A percentile compares a stretch with the other conserved stretches of the same genome.
Conservation (phyloP, 2,329 filamentous ascomycete genomes). For the Stagonosporopsis tanaceti region DNA sequence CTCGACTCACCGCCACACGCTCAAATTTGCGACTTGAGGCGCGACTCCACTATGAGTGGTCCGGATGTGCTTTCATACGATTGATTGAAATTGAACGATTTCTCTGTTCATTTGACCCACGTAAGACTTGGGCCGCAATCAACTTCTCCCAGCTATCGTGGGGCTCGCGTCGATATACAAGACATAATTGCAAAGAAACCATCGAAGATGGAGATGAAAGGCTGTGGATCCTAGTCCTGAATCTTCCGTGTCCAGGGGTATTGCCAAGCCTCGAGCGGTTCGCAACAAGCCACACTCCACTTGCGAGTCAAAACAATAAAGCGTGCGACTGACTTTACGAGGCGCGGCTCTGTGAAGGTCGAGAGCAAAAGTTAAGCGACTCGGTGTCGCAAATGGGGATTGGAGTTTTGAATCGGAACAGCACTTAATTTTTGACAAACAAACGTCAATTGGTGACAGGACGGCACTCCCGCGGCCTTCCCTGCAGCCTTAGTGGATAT, state of each 20-base stretch:
- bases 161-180: not conserved
- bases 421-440: conserved; percentile 10
- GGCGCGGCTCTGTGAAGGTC: conserved; percentile 18
- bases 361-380: conserved; percentile 8
- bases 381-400: conserved; percentile 7
- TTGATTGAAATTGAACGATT: conserved; percentile 15
- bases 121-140: conserved; percentile 20
- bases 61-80: conserved; percentile 19
- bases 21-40: conserved; percentile 22
- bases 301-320: conserved; percentile 20
- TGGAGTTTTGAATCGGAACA: conserved; percentile 9
- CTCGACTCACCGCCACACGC: conserved; percentile 33
- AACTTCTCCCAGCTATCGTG: conserved; percentile 20
- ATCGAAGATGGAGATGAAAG: conserved; percentile 18
- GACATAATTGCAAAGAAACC: conserved; percentile 1
- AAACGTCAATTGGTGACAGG: not conserved
- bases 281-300: conserved; percentile 19
- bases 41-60: conserved; percentile 15
- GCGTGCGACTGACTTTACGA: conserved; percentile 19
- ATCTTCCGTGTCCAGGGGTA: conserved; percentile 15
- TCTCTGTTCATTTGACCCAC: conserved; percentile 1
- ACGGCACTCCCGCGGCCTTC: not conserved
- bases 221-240: conserved; percentile 17
- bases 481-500: conserved; percentile 3
- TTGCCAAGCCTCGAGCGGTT: conserved; percentile 18